phyloP scores from a whole-genome alignment of 2,329 filamentous ascomycete species.

The Colletotrichum incanum region DNA sequence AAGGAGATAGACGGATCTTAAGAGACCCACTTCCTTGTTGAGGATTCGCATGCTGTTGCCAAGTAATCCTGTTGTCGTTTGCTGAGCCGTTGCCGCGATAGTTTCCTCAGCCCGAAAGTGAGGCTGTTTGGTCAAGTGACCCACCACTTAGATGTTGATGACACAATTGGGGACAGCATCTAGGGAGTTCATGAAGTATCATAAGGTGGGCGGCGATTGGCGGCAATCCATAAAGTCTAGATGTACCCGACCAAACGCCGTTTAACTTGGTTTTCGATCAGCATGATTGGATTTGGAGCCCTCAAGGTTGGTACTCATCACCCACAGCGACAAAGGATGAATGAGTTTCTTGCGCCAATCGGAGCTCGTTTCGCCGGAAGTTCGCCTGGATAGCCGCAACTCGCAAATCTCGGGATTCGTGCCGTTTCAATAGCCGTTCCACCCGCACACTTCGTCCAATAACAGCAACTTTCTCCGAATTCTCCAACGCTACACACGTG shows the following conservation, averaged over 20 bases:
- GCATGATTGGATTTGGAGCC: background rate
- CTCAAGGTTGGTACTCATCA: background rate
- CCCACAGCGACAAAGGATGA: background rate
- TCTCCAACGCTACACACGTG: background rate
- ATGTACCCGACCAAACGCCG: background rate
- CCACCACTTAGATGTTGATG: background rate
- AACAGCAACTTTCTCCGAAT: constrained; percentile 2
- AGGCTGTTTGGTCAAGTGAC: background rate
- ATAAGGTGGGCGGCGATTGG: background rate
- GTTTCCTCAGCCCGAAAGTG: background rate
- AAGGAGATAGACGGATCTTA: background rate
- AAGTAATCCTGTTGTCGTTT: background rate
- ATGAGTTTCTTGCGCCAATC: too few species aligned
- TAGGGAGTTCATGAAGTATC: background rate
- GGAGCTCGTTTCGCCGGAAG: constrained; percentile 3
- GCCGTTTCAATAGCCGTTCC: constrained; percentile 16
- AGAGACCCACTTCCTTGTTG: background rate
- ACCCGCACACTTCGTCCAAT: constrained; percentile 12
- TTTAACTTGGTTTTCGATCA: background rate
- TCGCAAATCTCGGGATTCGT: background rate
- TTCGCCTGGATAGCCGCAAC: constrained; percentile 16
- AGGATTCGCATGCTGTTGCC: background rate
- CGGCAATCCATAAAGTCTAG: background rate
- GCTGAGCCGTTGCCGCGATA: background rate
- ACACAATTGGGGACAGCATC: background rate